phyloP scores from a whole-genome alignment of 208 protist genomes.

The Trypanosoma mega region DNA sequence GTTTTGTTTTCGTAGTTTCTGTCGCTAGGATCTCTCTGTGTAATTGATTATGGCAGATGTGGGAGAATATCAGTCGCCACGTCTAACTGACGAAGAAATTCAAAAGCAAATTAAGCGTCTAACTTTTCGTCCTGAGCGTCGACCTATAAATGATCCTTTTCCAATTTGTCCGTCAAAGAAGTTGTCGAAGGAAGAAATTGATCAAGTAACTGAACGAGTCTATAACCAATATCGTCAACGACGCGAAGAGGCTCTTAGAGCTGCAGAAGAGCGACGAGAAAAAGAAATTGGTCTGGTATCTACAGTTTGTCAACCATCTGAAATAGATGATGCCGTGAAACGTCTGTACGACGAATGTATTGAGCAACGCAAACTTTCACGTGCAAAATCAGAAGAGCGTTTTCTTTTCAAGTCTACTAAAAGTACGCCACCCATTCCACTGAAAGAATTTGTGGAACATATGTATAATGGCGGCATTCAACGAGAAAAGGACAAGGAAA shows the following conservation, averaged over 20 bases:
- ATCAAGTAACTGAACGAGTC: conserved; percentile 63
- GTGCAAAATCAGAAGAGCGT: conserved; percentile 38
- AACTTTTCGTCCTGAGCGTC: conserved; percentile 28
- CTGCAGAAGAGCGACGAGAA: conserved; percentile 22
- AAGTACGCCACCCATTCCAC: conserved; percentile 26
- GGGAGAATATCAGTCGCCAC: too few relatives aligned
- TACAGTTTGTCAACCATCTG: conserved; percentile 17
- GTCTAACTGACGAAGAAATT: conserved; percentile 50
- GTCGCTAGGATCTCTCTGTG: neutral
- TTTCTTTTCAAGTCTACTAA: conserved; percentile 34
- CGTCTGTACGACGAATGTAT: conserved; percentile 53
- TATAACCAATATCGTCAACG: conserved; percentile 56
- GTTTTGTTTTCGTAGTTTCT: conserved; percentile 8
- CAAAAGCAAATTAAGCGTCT: conserved; percentile 59
- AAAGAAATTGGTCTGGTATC: conserved; percentile 19
- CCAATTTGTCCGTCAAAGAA: conserved; percentile 54
- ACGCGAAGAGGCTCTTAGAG: conserved; percentile 28
- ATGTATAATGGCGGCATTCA: conserved; percentile 73
- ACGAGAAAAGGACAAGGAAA: conserved; percentile 63
- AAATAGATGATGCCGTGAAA: conserved; percentile 44
- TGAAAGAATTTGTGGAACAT: conserved; percentile 64
- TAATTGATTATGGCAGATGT: conserved; percentile 9
- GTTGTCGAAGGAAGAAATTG: conserved; percentile 45
- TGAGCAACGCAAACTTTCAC: conserved; percentile 26
- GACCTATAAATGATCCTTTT: conserved; percentile 51